Conservation (phyloP, 805 yeast genomes). For the Lachancea quebecensis region DNA sequence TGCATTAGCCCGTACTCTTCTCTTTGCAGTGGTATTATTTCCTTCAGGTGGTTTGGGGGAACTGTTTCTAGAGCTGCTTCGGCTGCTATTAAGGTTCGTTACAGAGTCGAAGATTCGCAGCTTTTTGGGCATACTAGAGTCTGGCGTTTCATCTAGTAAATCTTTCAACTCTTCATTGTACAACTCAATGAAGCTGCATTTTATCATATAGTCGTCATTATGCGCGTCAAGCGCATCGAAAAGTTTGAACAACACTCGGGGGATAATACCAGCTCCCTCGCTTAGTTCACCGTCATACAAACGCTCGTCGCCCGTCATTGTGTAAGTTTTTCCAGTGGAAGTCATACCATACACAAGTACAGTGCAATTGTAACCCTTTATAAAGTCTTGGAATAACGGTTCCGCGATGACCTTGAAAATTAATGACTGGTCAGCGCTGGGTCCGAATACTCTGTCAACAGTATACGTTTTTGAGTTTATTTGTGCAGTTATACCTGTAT, state of each 20-base stretch:
- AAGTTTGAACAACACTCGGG: constrained; percentile 49
- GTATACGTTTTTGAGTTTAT: constrained; percentile 50
- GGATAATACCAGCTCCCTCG: constrained; percentile 58
- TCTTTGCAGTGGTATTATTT: constrained; percentile 1
- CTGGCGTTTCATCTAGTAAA: constrained; percentile 38
- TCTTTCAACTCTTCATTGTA: constrained; percentile 84
- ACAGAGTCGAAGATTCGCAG: constrained; percentile 46
- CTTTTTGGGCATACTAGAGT: constrained; percentile 36
- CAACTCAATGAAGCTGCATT: constrained; percentile 74
- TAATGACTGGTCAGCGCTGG: constrained; percentile 65
- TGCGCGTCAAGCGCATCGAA: constrained; percentile 43
- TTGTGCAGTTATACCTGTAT: constrained; percentile 36
- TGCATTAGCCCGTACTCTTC: constrained; percentile 5
- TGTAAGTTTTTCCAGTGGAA: constrained; percentile 80
- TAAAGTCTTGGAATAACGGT: constrained; percentile 57
- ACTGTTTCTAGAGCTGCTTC: constrained; percentile 18
- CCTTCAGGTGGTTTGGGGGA: constrained; percentile 17
- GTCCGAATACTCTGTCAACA: constrained; percentile 78
- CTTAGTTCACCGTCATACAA: constrained; percentile 30
- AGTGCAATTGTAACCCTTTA: constrained; percentile 74
- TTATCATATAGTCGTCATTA: constrained; percentile 52
- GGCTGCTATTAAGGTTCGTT: constrained; percentile 9
- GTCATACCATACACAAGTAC: constrained; percentile 88
- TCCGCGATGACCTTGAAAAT: constrained; percentile 63
- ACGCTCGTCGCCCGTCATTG: constrained; percentile 65